These are phyloP conservation scores for Phylloporus rhodoxanthus DNA, from an alignment of 768 basidiomycete species.

Conservation along the genomic window DNA sequence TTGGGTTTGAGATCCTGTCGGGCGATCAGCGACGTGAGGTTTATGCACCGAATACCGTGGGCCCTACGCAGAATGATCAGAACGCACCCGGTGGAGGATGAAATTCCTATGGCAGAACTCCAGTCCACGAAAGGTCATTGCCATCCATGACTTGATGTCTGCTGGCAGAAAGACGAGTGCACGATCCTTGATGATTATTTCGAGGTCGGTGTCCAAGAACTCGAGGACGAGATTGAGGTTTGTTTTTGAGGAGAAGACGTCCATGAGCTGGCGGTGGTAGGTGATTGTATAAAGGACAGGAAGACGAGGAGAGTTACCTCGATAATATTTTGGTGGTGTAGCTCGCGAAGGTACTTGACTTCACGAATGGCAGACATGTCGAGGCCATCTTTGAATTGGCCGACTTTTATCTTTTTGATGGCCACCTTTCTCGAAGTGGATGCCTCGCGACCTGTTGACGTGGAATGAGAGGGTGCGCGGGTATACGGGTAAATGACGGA, in stretches of 20 bases:
- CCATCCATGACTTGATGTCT: conserved; percentile 91
- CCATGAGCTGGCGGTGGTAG: conserved; percentile 74
- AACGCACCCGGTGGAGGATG: conserved; percentile 81
- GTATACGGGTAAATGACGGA: conserved; percentile 23
- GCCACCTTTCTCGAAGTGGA: conserved; percentile 81
- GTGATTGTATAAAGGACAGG: background rate
- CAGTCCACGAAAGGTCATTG: conserved; percentile 95
- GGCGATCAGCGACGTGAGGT: conserved; percentile 6
- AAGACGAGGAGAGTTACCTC: conserved; percentile 46
- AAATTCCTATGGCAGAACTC: conserved; percentile 97
- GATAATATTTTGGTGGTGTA: conserved; percentile 92
- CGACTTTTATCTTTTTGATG: conserved; percentile 97
- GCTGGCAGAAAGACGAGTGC: conserved; percentile 87
- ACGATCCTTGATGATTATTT: conserved; percentile 94
- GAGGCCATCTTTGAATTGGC: conserved; percentile 94
- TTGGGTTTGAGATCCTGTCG: conserved; percentile 94
- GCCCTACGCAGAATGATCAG: conserved; percentile 10
- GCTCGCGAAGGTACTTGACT: conserved; percentile 92
- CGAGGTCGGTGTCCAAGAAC: conserved; percentile 92
- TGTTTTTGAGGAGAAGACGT: conserved; percentile 94
- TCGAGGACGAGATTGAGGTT: conserved; percentile 97
- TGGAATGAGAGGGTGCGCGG: background rate
- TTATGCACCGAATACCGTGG: background rate
- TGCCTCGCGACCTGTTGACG: conserved; percentile 57
- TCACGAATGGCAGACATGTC: conserved; percentile 99